Evolutionary conservation across 306 rosid genomes (phyloP).

Genomic region (Crataegus laevigata): DNA sequence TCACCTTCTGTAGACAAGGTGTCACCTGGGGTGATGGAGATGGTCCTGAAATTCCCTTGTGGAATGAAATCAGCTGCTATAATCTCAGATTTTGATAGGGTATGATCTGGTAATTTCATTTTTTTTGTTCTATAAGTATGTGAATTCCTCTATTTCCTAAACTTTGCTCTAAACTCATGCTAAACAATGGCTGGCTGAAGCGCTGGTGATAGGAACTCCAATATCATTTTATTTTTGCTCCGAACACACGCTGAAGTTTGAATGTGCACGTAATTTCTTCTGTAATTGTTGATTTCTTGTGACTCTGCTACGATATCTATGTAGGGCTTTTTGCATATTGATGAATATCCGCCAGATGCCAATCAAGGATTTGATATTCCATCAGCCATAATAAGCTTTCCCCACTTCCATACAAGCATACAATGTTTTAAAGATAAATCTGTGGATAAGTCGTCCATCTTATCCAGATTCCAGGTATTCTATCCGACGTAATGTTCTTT

Average conservation of each 20-base stretch:
- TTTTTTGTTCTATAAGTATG: neutral
- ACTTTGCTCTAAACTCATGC: neutral
- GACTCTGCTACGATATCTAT: slow-evolving; percentile 10
- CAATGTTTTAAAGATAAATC: slow-evolving; percentile 37
- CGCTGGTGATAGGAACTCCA: neutral
- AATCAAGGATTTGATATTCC: slow-evolving; percentile 97
- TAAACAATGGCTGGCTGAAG: neutral
- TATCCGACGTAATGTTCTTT: neutral
- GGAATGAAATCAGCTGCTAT: slow-evolving; percentile 62
- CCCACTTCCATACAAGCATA: slow-evolving; percentile 52
- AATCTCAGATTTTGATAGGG: slow-evolving; percentile 83
- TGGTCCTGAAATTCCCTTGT: slow-evolving; percentile 75
- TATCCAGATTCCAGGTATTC: slow-evolving; percentile 66
- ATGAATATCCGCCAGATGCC: slow-evolving; percentile 95
- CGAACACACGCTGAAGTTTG: slow-evolving; percentile 9
- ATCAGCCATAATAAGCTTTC: slow-evolving; percentile 82
- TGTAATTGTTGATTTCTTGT: slow-evolving; percentile 5
- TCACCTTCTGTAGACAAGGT: slow-evolving; percentile 93
- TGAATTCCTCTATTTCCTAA: neutral
- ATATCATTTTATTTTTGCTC: neutral
- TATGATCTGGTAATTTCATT: slow-evolving; percentile 14
- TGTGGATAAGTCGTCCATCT: slow-evolving; percentile 47
- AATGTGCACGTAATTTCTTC: slow-evolving; percentile 7
- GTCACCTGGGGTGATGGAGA: slow-evolving; percentile 81
- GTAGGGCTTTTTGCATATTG: slow-evolving; percentile 93